Evolutionary conservation across 306 rosid genomes (phyloP).

Genomic region (Cyamopsis tetragonoloba): DNA sequence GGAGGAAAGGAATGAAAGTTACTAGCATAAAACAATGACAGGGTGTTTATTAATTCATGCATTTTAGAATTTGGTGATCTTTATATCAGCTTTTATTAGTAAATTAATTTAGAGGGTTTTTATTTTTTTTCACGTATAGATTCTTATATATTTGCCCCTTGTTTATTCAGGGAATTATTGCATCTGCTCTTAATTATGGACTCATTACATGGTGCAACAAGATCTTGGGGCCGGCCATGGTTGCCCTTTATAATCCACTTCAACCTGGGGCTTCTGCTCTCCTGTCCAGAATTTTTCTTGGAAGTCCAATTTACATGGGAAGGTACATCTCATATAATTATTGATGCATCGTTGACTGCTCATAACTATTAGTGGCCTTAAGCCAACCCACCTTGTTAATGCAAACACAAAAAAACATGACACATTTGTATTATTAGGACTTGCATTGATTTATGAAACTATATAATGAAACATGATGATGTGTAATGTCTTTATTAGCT

Average conservation of each 20-base stretch:
- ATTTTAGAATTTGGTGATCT: slow-evolving; percentile 15
- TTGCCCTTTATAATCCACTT: slow-evolving; percentile 93
- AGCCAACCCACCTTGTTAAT: background rate
- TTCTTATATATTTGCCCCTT: slow-evolving; percentile 1
- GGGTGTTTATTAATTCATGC: background rate
- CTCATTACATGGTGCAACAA: slow-evolving; percentile 92
- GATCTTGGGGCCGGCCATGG: slow-evolving; percentile 93
- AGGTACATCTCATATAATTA: slow-evolving; percentile 51
- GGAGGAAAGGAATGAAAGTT: background rate
- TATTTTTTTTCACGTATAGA: slow-evolving; percentile 1
- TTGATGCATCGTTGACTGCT: background rate
- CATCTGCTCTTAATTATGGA: slow-evolving; percentile 96
- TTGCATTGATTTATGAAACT: slow-evolving; percentile 3
- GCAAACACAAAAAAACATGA: background rate
- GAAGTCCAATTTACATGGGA: slow-evolving; percentile 92
- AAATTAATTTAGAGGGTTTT: slow-evolving; percentile 3
- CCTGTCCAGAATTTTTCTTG: slow-evolving; percentile 81
- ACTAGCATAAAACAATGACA: background rate
- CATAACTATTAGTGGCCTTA: background rate
- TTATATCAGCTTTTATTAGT: background rate
- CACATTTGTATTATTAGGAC: no score
- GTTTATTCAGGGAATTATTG: slow-evolving; percentile 65
- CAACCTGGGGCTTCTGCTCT: slow-evolving; percentile 89
- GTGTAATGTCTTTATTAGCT: background rate
- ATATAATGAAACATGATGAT: background rate